Conservation (phyloP, 495 filamentous ascomycete genomes). For the Annulohypoxylon bovei region DNA sequence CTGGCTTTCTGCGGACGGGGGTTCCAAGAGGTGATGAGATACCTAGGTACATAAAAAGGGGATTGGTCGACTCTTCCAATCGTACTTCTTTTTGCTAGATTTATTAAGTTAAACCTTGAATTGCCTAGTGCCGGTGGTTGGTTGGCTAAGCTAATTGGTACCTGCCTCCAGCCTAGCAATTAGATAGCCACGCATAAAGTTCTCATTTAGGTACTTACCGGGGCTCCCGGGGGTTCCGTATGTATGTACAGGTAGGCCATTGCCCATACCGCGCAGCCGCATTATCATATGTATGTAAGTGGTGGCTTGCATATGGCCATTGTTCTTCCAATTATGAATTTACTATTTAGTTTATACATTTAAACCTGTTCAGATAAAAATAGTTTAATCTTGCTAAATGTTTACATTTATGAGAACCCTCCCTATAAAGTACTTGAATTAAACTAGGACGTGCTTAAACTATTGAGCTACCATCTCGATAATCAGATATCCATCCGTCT, state of each 20-base stretch:
- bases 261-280: neutral
- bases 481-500: conserved; percentile 27
- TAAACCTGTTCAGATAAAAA: neutral
- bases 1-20: neutral
- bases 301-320: neutral
- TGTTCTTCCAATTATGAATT: neutral
- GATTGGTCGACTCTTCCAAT: conserved; percentile 30
- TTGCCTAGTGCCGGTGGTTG: conserved; percentile 1
- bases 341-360: neutral
- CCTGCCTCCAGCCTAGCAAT: neutral
- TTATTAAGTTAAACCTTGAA: conserved; percentile 35
- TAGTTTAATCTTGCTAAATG: neutral
- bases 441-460: neutral
- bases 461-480: conserved; percentile 19
- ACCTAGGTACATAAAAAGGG: conserved; percentile 41
- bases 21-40: conserved; percentile 34
- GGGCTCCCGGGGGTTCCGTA: conserved; percentile 18
- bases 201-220: conserved; percentile 39
- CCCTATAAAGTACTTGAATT: neutral
- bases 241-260: neutral
- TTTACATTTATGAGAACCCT: neutral
- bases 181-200: conserved; percentile 30
- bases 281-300: conserved; percentile 22
- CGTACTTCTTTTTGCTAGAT: neutral
- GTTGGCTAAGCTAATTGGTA: neutral